Percentiles rank a stretch among this genome's conserved stretches.
phyloP scores from a whole-genome alignment of 1,284 basidiomycete species.

The Ganoderma meredithae region DNA sequence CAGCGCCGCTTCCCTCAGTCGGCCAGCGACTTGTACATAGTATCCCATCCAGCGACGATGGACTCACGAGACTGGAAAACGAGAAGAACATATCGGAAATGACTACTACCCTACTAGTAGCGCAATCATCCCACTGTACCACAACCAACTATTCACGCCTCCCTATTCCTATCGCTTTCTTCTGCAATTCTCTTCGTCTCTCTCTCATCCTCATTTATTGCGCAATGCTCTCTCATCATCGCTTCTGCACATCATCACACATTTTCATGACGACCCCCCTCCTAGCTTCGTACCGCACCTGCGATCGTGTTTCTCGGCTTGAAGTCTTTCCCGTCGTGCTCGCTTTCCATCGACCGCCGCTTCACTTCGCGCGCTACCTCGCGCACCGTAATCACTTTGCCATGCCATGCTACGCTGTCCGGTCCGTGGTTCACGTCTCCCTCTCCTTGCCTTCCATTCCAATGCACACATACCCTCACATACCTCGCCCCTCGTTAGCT shows the following conservation, averaged over 20 bases:
- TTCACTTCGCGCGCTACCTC: neutral
- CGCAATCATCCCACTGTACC: constrained; percentile 7
- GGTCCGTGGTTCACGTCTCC: constrained; percentile 4
- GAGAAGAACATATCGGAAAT: neutral
- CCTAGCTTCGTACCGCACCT: constrained; percentile 1
- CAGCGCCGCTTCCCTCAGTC: neutral
- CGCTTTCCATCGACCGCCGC: neutral
- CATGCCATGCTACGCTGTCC: constrained; percentile 5
- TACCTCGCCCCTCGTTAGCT: neutral
- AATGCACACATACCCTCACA: constrained; percentile 1
- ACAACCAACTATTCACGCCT: constrained; percentile 3
- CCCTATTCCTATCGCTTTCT: neutral
- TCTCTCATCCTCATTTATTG: constrained; percentile 2
- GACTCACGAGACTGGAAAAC: neutral
- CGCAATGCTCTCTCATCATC: constrained; percentile 9
- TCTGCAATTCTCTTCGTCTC: neutral
- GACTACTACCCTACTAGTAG: constrained; percentile 10
- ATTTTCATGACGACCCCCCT: constrained; percentile 1
- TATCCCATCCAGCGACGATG: neutral
- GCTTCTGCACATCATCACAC: neutral
- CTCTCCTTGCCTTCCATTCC: neutral
- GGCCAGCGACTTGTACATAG: constrained; percentile 8
- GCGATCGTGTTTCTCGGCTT: neutral
- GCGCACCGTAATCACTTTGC: neutral
- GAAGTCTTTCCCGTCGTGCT: neutral